A percentile compares a stretch with the other conserved stretches of the same genome.
These are phyloP conservation scores for Chaetomiaceae sp. DNA, from an alignment of 2,329 filamentous ascomycete species.

Conservation along the genomic window DNA sequence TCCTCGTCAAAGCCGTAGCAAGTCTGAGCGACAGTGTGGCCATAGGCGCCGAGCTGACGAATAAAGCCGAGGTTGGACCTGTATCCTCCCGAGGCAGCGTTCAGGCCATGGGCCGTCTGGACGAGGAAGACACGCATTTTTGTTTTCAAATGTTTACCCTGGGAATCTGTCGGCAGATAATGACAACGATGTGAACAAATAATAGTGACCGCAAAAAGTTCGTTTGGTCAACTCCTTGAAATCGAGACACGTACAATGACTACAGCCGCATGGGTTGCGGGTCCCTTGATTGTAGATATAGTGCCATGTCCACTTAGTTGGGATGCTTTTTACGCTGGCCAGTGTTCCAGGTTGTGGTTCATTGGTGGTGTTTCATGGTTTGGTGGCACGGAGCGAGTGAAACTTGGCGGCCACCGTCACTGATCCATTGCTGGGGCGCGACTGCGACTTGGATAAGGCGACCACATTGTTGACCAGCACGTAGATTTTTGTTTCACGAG, in stretches of 20 bases:
- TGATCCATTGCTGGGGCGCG: background rate
- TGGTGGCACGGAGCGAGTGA: background rate
- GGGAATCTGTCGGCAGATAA: too few relatives aligned
- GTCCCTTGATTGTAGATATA: background rate
- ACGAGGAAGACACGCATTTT: slow-evolving; percentile 24
- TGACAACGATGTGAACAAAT: too few relatives aligned
- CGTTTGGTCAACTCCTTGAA: too few relatives aligned
- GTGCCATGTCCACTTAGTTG: too few relatives aligned
- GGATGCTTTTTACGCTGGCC: too few relatives aligned
- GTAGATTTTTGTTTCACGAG: background rate
- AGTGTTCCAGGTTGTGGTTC: too few relatives aligned
- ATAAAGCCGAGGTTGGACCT: slow-evolving; percentile 25
- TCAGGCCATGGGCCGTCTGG: slow-evolving; percentile 26
- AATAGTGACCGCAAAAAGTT: too few relatives aligned
- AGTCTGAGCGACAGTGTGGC: slow-evolving; percentile 21
- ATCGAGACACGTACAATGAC: too few relatives aligned
- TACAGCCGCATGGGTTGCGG: background rate
- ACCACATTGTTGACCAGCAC: background rate
- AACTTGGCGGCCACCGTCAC: background rate
- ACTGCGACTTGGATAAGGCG: background rate
- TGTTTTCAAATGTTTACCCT: background rate
- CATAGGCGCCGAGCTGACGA: slow-evolving; percentile 11
- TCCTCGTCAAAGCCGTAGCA: slow-evolving; percentile 23
- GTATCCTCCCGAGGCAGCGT: slow-evolving; percentile 25
- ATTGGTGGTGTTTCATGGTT: background rate